These are phyloP conservation scores for Purpureocillium lavendulum DNA, from an alignment of 2,329 filamentous ascomycete species.

Conservation along the genomic window DNA sequence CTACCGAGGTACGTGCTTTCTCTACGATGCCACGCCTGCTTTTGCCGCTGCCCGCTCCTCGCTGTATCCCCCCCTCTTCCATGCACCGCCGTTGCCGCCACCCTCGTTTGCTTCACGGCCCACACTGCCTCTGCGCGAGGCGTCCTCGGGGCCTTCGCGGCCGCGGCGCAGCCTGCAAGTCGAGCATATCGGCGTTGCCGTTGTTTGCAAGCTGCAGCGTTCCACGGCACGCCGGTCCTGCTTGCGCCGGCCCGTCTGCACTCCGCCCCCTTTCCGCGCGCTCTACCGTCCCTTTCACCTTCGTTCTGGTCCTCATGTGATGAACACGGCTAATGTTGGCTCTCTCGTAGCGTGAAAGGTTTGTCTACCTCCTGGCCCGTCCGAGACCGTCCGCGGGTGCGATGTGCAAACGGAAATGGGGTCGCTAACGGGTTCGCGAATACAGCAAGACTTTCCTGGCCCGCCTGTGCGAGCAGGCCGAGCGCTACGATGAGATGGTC, in stretches of 20 bases:
- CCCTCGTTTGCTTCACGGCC: neutral
- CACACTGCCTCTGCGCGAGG: neutral
- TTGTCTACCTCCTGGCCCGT: constrained; percentile 25
- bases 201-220: too few relatives aligned
- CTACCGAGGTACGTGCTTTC: constrained; percentile 23
- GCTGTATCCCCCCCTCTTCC: constrained; percentile 5
- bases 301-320: too few relatives aligned
- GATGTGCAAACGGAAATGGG: neutral
- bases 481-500: constrained; percentile 99
- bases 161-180: too few relatives aligned
- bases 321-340: too few relatives aligned
- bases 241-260: too few relatives aligned
- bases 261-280: too few relatives aligned
- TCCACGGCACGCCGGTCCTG: too few relatives aligned
- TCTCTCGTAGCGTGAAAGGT: constrained; percentile 58
- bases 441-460: constrained; percentile 98
- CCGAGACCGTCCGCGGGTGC: constrained; percentile 4
- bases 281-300: too few relatives aligned
- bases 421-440: neutral
- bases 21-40: constrained; percentile 2
- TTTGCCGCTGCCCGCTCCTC: neutral
- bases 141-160: too few relatives aligned
- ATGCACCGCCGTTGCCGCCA: constrained; percentile 4
- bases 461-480: constrained; percentile 99
- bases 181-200: too few relatives aligned